Percentiles rank a stretch among this genome's conserved stretches.
These are phyloP conservation scores for Glycine soja DNA, from an alignment of 306 rosid species.

Conservation along the genomic window DNA sequence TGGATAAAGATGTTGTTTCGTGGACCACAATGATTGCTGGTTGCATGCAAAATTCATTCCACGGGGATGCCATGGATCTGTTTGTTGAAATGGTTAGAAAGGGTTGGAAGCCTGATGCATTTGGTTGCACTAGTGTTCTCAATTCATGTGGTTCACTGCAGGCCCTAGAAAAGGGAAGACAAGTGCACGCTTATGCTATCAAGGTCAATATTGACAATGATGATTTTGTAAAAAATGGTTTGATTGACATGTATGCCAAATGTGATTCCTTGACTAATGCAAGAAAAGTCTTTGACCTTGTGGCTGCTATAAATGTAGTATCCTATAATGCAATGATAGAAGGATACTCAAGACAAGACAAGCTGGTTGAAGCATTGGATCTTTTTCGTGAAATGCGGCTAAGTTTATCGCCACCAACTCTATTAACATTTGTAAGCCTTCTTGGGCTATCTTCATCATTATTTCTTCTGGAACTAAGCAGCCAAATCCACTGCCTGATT, in stretches of 20 bases:
- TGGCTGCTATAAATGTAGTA: slow-evolving; percentile 64
- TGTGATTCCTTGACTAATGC: slow-evolving; percentile 75
- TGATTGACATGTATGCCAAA: slow-evolving; percentile 93
- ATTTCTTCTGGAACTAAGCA: slow-evolving; percentile 64
- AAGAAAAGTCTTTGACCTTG: slow-evolving; percentile 65
- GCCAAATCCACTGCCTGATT: slow-evolving; percentile 76
- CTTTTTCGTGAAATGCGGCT: slow-evolving; percentile 73
- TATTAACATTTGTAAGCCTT: slow-evolving; percentile 84
- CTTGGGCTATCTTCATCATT: slow-evolving; percentile 78
- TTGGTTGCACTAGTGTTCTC: slow-evolving; percentile 82
- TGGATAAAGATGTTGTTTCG: slow-evolving; percentile 68
- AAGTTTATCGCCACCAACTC: slow-evolving; percentile 61
- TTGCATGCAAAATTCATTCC: slow-evolving; percentile 83
- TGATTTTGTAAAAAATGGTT: slow-evolving; percentile 77
- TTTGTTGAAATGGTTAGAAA: slow-evolving; percentile 69
- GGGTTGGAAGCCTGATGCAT: slow-evolving; percentile 76
- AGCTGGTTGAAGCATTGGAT: slow-evolving; percentile 66
- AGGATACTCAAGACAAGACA: slow-evolving; percentile 76
- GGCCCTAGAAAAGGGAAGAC: slow-evolving; percentile 72
- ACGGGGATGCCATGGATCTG: slow-evolving; percentile 68
- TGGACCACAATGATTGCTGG: slow-evolving; percentile 98
- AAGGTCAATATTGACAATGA: slow-evolving; percentile 73
- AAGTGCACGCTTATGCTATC: slow-evolving; percentile 75
- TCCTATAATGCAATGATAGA: slow-evolving; percentile 95
- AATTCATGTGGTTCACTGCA: slow-evolving; percentile 82